These are phyloP conservation scores for Nannizziopsis barbatae DNA, from an alignment of 2,329 filamentous ascomycete genomes.

Conservation along the genomic window DNA sequence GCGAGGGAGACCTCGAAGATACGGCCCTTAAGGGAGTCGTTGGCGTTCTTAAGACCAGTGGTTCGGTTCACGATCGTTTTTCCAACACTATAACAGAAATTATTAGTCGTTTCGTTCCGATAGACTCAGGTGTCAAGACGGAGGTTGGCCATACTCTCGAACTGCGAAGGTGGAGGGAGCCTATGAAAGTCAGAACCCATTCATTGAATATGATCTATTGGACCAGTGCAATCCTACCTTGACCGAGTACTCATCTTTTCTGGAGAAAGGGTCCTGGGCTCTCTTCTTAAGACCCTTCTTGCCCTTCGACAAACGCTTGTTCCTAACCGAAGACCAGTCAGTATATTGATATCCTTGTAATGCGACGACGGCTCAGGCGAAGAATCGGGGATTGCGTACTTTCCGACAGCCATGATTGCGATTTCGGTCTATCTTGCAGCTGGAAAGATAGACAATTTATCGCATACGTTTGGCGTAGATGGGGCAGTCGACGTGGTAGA, in stretches of 20 bases:
- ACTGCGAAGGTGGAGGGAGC: conserved; percentile 91
- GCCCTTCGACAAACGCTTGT: conserved; percentile 99
- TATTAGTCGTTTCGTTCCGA: conserved; percentile 15
- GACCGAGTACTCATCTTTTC: conserved; percentile 98
- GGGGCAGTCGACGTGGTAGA: conserved; percentile 30
- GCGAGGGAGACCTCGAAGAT: conserved; percentile 98
- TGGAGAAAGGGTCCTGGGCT: conserved; percentile 90
- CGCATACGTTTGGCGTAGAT: conserved; percentile 30
- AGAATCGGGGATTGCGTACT: conserved; percentile 41
- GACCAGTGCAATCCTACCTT: conserved; percentile 50
- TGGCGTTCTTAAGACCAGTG: conserved; percentile 99
- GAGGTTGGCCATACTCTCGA: conserved; percentile 65
- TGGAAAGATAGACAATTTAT: conserved; percentile 34
- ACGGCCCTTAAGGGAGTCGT: conserved; percentile 96
- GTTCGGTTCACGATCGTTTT: conserved; percentile 99
- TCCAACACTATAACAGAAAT: conserved; percentile 60
- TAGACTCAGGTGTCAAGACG: conserved; percentile 14
- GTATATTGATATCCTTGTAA: not conserved
- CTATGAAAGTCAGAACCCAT: conserved; percentile 33
- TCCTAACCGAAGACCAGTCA: conserved; percentile 45
- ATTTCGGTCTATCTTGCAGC: conserved; percentile 38
- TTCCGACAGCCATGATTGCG: conserved; percentile 74
- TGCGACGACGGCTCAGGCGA: conserved; percentile 8
- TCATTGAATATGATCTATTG: not conserved
- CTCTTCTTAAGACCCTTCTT: conserved; percentile 99